These are phyloP conservation scores for Kodamaea arcana DNA, from an alignment of 1,139 yeast genomes.

Conservation along the genomic window DNA sequence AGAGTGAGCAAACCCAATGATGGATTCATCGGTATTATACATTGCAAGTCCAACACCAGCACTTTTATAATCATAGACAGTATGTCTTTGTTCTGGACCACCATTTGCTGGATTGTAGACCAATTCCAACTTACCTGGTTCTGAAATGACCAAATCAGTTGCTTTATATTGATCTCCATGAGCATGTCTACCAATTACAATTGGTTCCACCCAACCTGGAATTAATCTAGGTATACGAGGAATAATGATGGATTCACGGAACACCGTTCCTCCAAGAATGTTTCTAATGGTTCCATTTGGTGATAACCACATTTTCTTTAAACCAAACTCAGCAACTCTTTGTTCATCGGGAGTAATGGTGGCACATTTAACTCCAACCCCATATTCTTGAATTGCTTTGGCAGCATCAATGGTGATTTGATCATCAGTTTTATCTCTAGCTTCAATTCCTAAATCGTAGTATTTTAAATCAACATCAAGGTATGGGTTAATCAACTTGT, in stretches of 20 bases:
- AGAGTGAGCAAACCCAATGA: conserved; percentile 84
- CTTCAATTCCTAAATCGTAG: conserved; percentile 82
- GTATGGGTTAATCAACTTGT: conserved; percentile 77
- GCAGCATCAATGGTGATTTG: conserved; percentile 88
- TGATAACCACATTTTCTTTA: conserved; percentile 95
- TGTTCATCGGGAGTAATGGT: conserved; percentile 98
- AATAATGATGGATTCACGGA: conserved; percentile 93
- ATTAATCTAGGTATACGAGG: conserved; percentile 84
- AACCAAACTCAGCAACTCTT: conserved; percentile 81
- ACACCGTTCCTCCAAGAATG: conserved; percentile 92
- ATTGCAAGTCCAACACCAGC: conserved; percentile 88
- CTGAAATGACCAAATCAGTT: conserved; percentile 74
- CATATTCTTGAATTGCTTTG: conserved; percentile 79
- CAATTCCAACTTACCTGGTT: conserved; percentile 74
- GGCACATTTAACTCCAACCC: conserved; percentile 95
- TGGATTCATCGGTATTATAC: conserved; percentile 94
- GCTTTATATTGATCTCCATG: conserved; percentile 97
- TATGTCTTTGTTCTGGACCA: conserved; percentile 46
- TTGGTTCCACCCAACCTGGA: conserved; percentile 93
- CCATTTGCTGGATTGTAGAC: conserved; percentile 78
- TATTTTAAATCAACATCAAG: conserved; percentile 85
- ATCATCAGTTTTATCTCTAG: conserved; percentile 85
- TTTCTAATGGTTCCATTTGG: conserved; percentile 97
- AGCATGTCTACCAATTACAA: conserved; percentile 95
- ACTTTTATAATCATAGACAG: conserved; percentile 69